Evolutionary conservation across 148 eudicot genomes (phyloP).

Genomic region (Vaccinium vitisidaea): DNA sequence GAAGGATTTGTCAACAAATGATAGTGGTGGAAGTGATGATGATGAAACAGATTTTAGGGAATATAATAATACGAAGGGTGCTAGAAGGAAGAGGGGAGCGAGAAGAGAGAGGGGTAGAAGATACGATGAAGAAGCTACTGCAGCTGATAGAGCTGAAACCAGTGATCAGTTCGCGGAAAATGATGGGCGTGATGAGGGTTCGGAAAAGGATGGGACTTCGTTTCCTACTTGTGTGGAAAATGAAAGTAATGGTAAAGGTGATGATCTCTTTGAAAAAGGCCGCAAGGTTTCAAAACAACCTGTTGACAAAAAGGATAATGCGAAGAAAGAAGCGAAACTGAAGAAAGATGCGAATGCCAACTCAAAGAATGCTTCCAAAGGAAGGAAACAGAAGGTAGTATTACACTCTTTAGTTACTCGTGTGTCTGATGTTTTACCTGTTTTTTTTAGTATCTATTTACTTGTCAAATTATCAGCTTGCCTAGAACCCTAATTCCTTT

Average conservation of each 20-base stretch:
- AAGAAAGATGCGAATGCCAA: constrained; percentile 58
- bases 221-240: constrained; percentile 30
- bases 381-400: constrained; percentile 78
- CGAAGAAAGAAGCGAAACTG: constrained; percentile 7
- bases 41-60: constrained; percentile 63
- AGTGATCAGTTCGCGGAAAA: constrained; percentile 27
- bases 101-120: constrained; percentile 52
- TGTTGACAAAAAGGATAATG: constrained; percentile 29
- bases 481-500: constrained; percentile 33
- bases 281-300: constrained; percentile 39
- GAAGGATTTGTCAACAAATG: constrained; percentile 27
- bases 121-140: constrained; percentile 37
- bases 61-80: constrained; percentile 58
- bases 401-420: constrained; percentile 7
- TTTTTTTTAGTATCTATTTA: not conserved
- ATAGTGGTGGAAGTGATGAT: constrained; percentile 28
- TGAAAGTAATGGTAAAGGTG: constrained; percentile 32
- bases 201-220: constrained; percentile 19
- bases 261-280: constrained; percentile 23
- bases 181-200: constrained; percentile 27
- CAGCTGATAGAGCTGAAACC: constrained; percentile 24
- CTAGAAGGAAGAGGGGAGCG: constrained; percentile 69
- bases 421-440: not conserved
- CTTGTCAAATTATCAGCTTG: not conserved
- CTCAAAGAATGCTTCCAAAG: constrained; percentile 58